These are phyloP conservation scores for Solanum hybrid DNA, from an alignment of 305 asterid genomes.

Conservation along the genomic window DNA sequence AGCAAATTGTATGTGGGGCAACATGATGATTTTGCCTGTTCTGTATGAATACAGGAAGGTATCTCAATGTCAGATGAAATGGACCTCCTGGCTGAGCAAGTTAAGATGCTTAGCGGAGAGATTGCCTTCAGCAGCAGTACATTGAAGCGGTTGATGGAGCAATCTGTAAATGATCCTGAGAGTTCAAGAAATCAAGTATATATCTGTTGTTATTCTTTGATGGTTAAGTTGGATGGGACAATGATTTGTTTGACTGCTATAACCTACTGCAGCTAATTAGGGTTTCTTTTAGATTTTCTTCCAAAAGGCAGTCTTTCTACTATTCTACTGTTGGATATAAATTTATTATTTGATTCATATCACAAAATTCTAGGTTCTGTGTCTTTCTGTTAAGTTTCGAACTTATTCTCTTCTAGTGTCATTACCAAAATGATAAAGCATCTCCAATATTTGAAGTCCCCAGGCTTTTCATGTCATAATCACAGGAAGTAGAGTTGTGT, in stretches of 20 bases:
- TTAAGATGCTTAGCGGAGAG: constrained; percentile 99
- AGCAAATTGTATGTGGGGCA: background rate
- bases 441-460: background rate
- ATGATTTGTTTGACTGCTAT: background rate
- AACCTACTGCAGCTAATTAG: background rate
- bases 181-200: constrained; percentile 70
- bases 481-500: background rate
- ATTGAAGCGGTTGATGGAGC: constrained; percentile 85
- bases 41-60: constrained; percentile 47
- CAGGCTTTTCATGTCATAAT: background rate
- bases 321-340: background rate
- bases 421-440: background rate
- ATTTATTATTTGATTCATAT: background rate
- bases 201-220: constrained; percentile 5
- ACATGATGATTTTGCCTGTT: background rate
- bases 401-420: background rate
- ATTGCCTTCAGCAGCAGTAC: constrained; percentile 94
- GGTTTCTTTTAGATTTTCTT: background rate
- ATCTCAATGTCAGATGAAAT: constrained; percentile 76
- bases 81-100: constrained; percentile 96
- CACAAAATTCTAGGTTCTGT: background rate
- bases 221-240: background rate
- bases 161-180: constrained; percentile 82
- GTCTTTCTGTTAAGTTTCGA: background rate
- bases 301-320: background rate